A percentile compares a stretch with the other conserved stretches of the same genome.
Evolutionary conservation across 768 basidiomycete genomes (phyloP).

Genomic region (Chalciporus piperatus): DNA sequence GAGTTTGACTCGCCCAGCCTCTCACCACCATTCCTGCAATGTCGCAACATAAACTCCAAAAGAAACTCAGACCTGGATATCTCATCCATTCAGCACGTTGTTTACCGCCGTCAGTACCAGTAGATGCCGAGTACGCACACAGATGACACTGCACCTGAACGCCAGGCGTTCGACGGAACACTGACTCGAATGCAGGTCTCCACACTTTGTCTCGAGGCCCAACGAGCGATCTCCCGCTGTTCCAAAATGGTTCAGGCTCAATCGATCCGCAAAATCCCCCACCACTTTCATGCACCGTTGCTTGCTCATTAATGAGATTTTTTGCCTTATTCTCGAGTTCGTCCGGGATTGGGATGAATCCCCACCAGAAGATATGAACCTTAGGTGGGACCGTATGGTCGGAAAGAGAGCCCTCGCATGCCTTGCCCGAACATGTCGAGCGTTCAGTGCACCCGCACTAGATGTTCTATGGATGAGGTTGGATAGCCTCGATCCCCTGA

Average conservation of each 20-base stretch:
- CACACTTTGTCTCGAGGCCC: neutral
- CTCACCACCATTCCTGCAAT: neutral
- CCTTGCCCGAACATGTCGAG: slow-evolving; percentile 27
- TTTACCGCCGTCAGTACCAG: neutral
- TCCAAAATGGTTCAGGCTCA: neutral
- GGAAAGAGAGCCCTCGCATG: slow-evolving; percentile 25
- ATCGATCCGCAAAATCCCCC: neutral
- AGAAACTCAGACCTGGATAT: neutral
- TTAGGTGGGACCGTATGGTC: slow-evolving; percentile 6
- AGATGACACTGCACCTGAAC: too few species aligned
- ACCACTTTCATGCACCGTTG: slow-evolving; percentile 17
- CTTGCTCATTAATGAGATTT: slow-evolving; percentile 21
- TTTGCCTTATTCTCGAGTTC: slow-evolving; percentile 21
- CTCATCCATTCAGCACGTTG: neutral
- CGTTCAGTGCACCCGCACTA: slow-evolving; percentile 21
- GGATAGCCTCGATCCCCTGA: slow-evolving; percentile 27
- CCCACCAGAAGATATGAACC: slow-evolving; percentile 12
- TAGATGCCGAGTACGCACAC: neutral
- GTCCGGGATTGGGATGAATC: slow-evolving; percentile 21
- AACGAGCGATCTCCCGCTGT: neutral
- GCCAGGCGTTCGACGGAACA: too few species aligned
- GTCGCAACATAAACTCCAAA: neutral
- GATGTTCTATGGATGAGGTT: slow-evolving; percentile 29
- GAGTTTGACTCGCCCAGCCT: neutral
- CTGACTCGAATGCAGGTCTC: slow-evolving; percentile 10